Percentiles rank a stretch among this genome's conserved stretches.
Conservation (phyloP, 2,329 filamentous ascomycete species). For the Cordyceps javanica region DNA sequence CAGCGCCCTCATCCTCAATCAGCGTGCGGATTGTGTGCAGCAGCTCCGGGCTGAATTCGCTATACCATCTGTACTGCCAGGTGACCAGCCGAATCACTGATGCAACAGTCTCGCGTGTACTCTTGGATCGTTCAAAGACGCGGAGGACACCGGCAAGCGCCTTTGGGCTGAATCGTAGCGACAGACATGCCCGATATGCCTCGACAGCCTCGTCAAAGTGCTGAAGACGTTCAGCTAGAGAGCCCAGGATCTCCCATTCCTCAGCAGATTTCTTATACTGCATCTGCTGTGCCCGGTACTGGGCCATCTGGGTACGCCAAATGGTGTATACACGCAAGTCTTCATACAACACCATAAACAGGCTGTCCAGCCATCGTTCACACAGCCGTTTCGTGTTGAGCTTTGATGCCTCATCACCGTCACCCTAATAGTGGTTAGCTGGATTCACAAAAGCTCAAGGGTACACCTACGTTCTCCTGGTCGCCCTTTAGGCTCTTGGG, state of each 20-base stretch:
- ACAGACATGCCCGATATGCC: constrained; percentile 83
- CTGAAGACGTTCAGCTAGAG: constrained; percentile 86
- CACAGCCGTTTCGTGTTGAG: constrained; percentile 97
- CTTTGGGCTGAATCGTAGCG: constrained; percentile 87
- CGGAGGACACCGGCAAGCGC: constrained; percentile 80
- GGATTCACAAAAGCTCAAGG: no score
- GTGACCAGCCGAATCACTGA: constrained; percentile 88
- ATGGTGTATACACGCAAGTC: constrained; percentile 98
- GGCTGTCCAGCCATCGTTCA: constrained; percentile 94
- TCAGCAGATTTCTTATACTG: constrained; percentile 95
- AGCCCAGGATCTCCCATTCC: constrained; percentile 96
- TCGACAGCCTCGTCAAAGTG: constrained; percentile 88
- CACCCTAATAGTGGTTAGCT: constrained; percentile 39
- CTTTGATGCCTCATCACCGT: constrained; percentile 68
- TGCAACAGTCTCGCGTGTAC: constrained; percentile 73
- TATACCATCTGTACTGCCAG: constrained; percentile 99
- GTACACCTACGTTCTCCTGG: constrained; percentile 55
- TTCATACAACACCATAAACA: constrained; percentile 99
- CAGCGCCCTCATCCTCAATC: constrained; percentile 94
- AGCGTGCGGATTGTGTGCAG: constrained; percentile 82
- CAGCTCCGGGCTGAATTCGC: constrained; percentile 92
- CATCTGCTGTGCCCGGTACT: constrained; percentile 87
- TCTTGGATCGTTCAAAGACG: constrained; percentile 70
- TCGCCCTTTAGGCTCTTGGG: constrained; percentile 72
- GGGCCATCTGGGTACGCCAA: constrained; percentile 96